Evolutionary conservation across 306 rosid genomes (phyloP), one percentile per base, ranked within the genome.

Genomic region (Quillaja saponaria): DNA sequence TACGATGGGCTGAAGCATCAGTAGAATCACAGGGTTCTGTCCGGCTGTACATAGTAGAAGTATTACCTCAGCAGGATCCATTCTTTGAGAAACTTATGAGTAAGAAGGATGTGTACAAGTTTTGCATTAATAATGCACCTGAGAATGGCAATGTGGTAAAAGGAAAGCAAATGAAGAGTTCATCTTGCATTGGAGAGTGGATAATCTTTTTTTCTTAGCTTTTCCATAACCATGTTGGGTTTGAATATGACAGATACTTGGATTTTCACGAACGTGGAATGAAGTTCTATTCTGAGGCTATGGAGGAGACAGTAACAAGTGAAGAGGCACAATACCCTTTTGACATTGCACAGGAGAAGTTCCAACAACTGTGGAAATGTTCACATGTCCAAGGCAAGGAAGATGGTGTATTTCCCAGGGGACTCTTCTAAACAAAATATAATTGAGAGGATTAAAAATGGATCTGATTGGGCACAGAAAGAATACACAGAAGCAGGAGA

Each of bases 311-410:
- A 5, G 81, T 84, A 59, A 88, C 95, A 11, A 79, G 95, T 51
- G 87, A 91, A 61, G 96, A 84, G 70, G 96, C 98, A 17, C 98
- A 88, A 78, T 78, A 67, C 55, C 79, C 88, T 25, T 91, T 91
- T 17, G 82, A 82, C 77, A 71, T 73, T 72, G 98, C 98, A 44
- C 85, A 79, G 44, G 84, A 60, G 42, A 88, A 73, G 84, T 91
- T 91, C 71, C 92, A 88, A 61, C 88, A 84, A 91, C 78, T 86
- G 96, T 95, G 98, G 98, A 66, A 91, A 88, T 76, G 96, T 91
- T 67, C 84, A 82, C 67, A 81, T 86, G 84, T 80, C 95, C 6
- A 84, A 78, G 69, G 96, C 96, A 28, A 85, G 87, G 73, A 91
- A 91, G 87, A 86, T 71, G 63, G 78, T 88, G 16, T 80, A 80